A percentile compares a stretch with the other conserved stretches of the same genome.
Conservation (phyloP, 2,329 filamentous ascomycete species). For the Aureobasidium sp. region DNA sequence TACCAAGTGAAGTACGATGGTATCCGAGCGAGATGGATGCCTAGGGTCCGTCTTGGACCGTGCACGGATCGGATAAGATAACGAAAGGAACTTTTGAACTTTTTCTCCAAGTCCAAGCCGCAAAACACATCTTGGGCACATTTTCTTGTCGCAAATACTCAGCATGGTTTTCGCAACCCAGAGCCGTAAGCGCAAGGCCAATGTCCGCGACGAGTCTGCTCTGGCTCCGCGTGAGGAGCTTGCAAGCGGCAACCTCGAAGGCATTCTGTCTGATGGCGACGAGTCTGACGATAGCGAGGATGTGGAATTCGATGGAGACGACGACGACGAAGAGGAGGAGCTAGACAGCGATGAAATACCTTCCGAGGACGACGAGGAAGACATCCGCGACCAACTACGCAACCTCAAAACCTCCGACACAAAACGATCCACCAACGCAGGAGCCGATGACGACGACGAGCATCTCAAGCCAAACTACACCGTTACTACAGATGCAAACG, state of each 20-base stretch:
- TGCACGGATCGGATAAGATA: conserved; percentile 10
- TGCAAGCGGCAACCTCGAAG: conserved; percentile 18
- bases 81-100: conserved; percentile 7
- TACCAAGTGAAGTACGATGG: too few relatives aligned
- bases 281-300: conserved; percentile 24
- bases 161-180: conserved; percentile 17
- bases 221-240: conserved; percentile 15
- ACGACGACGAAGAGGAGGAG: conserved; percentile 31
- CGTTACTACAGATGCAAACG: conserved; percentile 76
- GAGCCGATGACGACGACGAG: conserved; percentile 22
- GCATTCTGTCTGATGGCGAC: conserved; percentile 18
- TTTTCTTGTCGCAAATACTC: conserved; percentile 13
- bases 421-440: conserved; percentile 17
- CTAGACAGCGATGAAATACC: conserved; percentile 35
- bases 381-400: conserved; percentile 39
- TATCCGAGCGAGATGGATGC: too few relatives aligned
- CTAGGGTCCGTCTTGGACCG: too few relatives aligned
- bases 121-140: conserved; percentile 2
- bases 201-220: conserved; percentile 6
- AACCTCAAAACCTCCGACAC: conserved; percentile 31
- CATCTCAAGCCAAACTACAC: conserved; percentile 46
- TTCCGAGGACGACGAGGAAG: conserved; percentile 35
- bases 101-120: conserved; percentile 10
- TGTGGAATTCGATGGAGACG: conserved; percentile 25
- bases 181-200: conserved; percentile 18